phyloP scores from a whole-genome alignment of 345 rosid genomes.

The Citrus reticulata region DNA sequence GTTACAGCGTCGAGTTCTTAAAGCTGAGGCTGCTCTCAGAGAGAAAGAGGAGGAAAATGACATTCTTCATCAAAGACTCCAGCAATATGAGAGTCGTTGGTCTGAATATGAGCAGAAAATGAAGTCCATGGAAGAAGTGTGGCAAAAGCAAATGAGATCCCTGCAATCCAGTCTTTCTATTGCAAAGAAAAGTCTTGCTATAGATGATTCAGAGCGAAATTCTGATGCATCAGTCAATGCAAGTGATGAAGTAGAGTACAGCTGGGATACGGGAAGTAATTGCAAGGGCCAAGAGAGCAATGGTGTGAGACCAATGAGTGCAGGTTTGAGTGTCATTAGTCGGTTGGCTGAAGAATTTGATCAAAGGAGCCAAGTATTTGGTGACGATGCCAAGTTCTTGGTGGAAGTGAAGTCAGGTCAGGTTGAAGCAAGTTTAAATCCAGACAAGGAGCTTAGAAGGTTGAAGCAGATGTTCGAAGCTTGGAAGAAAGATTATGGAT shows the following conservation, averaged over 20 bases:
- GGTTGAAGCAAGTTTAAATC: slow-evolving; percentile 90
- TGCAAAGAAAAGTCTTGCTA: slow-evolving; percentile 91
- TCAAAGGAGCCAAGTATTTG: slow-evolving; percentile 94
- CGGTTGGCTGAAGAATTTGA: slow-evolving; percentile 92
- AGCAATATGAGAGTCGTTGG: slow-evolving; percentile 96
- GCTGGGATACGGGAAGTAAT: slow-evolving; percentile 66
- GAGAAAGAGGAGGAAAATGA: slow-evolving; percentile 97
- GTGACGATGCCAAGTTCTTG: slow-evolving; percentile 93
- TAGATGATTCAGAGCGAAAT: slow-evolving; percentile 78
- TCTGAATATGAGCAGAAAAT: slow-evolving; percentile 90
- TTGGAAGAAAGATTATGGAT: slow-evolving; percentile 94
- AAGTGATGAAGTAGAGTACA: slow-evolving; percentile 55
- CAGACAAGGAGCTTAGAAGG: slow-evolving; percentile 80
- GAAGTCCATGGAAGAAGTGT: slow-evolving; percentile 99
- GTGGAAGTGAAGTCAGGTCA: slow-evolving; percentile 98
- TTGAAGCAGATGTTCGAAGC: slow-evolving; percentile 94
- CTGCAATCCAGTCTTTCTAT: slow-evolving; percentile 94
- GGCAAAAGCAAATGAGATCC: slow-evolving; percentile 99
- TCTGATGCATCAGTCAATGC: slow-evolving; percentile 91
- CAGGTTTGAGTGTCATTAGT: slow-evolving; percentile 84
- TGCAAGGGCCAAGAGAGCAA: slow-evolving; percentile 61
- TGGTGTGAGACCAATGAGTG: slow-evolving; percentile 71
- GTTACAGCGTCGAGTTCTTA: slow-evolving; percentile 85
- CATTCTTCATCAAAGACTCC: slow-evolving; percentile 88
- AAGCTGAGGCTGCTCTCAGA: slow-evolving; percentile 80